phyloP scores from a whole-genome alignment of 768 basidiomycete genomes.

The Tricholoma bakamatsutake region DNA sequence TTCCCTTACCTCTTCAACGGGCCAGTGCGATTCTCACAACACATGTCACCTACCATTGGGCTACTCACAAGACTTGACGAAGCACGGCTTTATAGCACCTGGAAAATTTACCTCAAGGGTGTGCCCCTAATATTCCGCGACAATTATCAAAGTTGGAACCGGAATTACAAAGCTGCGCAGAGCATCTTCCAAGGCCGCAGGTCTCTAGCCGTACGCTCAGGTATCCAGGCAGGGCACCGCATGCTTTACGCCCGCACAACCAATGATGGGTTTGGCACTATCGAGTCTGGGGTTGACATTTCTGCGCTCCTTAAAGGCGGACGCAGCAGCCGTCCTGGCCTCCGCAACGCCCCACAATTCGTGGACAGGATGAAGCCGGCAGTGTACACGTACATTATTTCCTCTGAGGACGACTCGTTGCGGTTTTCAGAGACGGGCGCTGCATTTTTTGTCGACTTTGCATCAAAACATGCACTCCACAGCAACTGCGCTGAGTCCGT shows the following conservation, averaged over 20 bases:
- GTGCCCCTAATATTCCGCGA: conserved; percentile 56
- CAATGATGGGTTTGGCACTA: conserved; percentile 55
- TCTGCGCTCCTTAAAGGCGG: conserved; percentile 47
- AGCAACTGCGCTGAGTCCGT: conserved; percentile 63
- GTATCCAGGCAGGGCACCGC: conserved; percentile 67
- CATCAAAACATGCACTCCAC: conserved; percentile 83
- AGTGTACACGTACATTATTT: conserved; percentile 83
- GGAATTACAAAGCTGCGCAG: conserved; percentile 61
- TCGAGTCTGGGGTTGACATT: conserved; percentile 44
- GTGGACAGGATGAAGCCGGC: conserved; percentile 64
- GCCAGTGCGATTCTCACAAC: conserved; percentile 64
- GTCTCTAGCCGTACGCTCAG: conserved; percentile 57
- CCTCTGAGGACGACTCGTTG: conserved; percentile 66
- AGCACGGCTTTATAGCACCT: conserved; percentile 66
- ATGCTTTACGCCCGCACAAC: conserved; percentile 69
- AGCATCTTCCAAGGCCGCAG: conserved; percentile 62
- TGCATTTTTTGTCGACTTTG: conserved; percentile 82
- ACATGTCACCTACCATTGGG: conserved; percentile 68
- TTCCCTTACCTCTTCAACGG: conserved; percentile 67
- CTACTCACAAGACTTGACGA: conserved; percentile 55
- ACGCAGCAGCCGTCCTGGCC: conserved; percentile 9
- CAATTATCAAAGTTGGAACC: conserved; percentile 60
- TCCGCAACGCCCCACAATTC: conserved; percentile 9
- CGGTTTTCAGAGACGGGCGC: conserved; percentile 86
- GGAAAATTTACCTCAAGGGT: conserved; percentile 68